Evolutionary conservation across 202 grass and related monocot genomes (phyloP), one percentile per base, ranked within the genome.

Genomic region (Tripidium arundinaceum): DNA sequence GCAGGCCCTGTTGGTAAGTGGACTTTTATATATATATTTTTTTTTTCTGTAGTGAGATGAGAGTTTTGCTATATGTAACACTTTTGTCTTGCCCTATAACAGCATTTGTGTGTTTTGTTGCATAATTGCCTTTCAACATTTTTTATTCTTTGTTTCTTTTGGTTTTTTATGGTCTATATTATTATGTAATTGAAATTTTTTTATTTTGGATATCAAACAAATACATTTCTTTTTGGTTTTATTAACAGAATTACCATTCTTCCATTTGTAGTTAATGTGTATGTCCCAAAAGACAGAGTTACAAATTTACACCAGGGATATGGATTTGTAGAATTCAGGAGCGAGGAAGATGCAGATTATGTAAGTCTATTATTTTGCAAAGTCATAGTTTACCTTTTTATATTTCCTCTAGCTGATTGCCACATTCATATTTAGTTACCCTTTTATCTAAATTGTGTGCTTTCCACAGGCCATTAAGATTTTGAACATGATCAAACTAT

Each of bases 401-500:
- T 87, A 45, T 87, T n/a, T 70, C 31, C 25, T 63, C 46, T 62
- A 57, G 54, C 80, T 29, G 40, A 37, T 77, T 42, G 65, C 27
- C 28, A 47, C n/a, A 76, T 80, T 43, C 76, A 75, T 76, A 82
- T 62, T 61, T 19, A 41, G 15, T 25, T 61, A 42, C 40, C 27
- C 4, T 40, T 58, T 62, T 65, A 68, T 33, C 41, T 73, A 27
- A 41, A 33, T 13, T 31, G 11, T 25, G 65, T 82, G n/a, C 40
- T 38, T 83, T 64, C 63, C 79, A 31, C 70, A 93, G 96, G 90
- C 96, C 74, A 99, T 99, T 83, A 99, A 99, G 65, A 96, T 96
- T 84, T 90, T 99, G 85, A 99, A 99, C 85, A 99, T 99, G 96
- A 94, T 99, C 70, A 99, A 99, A 79, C 89, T 99, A 31, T 99